These are phyloP conservation scores for Trypanosomatidae sp. DNA, from an alignment of 208 protist species.

Conservation along the genomic window DNA sequence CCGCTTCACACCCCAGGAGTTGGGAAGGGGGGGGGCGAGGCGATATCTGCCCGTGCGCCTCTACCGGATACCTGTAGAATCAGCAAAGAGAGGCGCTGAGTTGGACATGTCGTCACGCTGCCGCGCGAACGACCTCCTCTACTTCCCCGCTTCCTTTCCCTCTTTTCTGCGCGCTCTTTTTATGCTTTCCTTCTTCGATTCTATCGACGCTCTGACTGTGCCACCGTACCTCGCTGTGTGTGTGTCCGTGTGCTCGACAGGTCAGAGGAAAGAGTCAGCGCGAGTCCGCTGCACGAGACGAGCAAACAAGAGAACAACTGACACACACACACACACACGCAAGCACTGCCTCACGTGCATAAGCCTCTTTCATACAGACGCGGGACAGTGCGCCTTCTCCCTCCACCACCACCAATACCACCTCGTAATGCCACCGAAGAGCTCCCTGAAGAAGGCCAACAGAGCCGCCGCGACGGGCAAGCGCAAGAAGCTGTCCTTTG, in stretches of 20 bases:
- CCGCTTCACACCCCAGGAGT: background rate
- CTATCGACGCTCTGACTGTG: too few relatives aligned
- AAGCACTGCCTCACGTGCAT: background rate
- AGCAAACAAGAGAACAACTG: background rate
- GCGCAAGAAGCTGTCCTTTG: constrained; percentile 30
- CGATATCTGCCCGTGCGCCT: background rate
- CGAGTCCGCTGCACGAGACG: background rate
- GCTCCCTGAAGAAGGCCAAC: constrained; percentile 12
- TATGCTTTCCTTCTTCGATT: too few relatives aligned
- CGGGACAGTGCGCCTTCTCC: background rate
- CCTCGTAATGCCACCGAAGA: constrained; percentile 21
- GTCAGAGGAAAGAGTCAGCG: background rate
- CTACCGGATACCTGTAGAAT: background rate
- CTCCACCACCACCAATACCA: background rate
- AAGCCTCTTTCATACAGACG: background rate
- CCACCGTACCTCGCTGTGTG: too few relatives aligned
- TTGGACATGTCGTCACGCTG: background rate
- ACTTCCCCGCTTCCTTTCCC: background rate
- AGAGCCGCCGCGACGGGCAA: constrained; percentile 17
- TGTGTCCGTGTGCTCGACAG: background rate
- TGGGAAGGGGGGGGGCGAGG: background rate
- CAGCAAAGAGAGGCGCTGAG: background rate
- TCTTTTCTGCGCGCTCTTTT: too few relatives aligned
- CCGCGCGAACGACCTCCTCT: too few relatives aligned
- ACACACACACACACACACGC: background rate